Conservation (phyloP, 2,329 filamentous ascomycete genomes). For the Xenoacremonium recifei region DNA sequence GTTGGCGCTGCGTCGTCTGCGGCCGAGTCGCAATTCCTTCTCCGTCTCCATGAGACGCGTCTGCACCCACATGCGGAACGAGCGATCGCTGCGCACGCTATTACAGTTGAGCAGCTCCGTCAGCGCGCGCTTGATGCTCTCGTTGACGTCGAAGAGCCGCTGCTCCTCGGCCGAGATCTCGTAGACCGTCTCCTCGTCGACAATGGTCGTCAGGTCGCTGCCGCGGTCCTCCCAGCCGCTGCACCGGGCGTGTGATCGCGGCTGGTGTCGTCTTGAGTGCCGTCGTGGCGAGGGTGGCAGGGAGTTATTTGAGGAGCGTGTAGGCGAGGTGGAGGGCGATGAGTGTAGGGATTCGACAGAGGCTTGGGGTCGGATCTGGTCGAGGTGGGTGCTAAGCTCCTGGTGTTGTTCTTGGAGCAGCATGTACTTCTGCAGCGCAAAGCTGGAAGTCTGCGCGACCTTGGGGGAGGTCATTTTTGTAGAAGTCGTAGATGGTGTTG, state of each 20-base stretch:
- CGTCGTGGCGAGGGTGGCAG: constrained; percentile 47
- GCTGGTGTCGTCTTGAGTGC: constrained; percentile 28
- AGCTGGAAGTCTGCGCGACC: constrained; percentile 35
- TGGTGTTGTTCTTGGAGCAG: constrained; percentile 54
- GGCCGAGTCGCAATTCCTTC: constrained; percentile 53
- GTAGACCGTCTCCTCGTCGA: constrained; percentile 46
- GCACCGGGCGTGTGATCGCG: constrained; percentile 28
- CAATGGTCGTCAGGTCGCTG: constrained; percentile 38
- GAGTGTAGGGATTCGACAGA: constrained; percentile 36
- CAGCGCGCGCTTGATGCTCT: constrained; percentile 59
- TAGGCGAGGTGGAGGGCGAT: constrained; percentile 59
- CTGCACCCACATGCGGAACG: constrained; percentile 59
- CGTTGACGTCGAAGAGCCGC: constrained; percentile 55
- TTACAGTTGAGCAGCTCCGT: constrained; percentile 63
- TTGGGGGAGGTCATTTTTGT: constrained; percentile 28
- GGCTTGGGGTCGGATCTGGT: constrained; percentile 47
- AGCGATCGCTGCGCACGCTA: constrained; percentile 47
- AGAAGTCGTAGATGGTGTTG: constrained; percentile 15
- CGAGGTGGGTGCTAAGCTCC: constrained; percentile 49
- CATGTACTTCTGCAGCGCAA: constrained; percentile 54
- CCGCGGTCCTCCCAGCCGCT: constrained; percentile 32
- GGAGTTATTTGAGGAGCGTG: constrained; percentile 49
- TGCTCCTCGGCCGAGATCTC: constrained; percentile 53
- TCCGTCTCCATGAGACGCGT: constrained; percentile 59
- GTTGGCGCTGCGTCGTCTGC: constrained; percentile 45